phyloP scores from a whole-genome alignment of 495 filamentous ascomycete species.

The Recurvomyces mirabilis region DNA sequence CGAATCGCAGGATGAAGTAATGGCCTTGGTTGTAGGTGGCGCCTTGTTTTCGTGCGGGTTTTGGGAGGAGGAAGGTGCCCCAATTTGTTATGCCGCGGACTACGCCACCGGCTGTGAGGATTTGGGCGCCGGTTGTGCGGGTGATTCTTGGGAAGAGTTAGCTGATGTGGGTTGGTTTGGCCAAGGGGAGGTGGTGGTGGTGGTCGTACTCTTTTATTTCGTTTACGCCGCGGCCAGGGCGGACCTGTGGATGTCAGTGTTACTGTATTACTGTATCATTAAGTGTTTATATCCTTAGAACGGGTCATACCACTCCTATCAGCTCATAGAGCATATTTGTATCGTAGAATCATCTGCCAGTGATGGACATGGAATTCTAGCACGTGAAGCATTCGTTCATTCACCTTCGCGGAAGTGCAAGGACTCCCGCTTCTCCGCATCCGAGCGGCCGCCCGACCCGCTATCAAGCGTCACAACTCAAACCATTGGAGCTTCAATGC shows the following conservation, averaged over 20 bases:
- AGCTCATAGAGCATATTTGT: conserved; percentile 87
- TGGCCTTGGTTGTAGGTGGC: conserved; percentile 69
- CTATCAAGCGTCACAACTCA: neutral
- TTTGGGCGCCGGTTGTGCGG: conserved; percentile 66
- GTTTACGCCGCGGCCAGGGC: conserved; percentile 60
- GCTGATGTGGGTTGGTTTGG: neutral
- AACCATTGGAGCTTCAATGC: conserved; percentile 1
- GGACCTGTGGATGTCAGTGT: conserved; percentile 50
- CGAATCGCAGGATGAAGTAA: conserved; percentile 97
- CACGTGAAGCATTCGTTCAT: no score
- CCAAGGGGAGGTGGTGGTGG: conserved; percentile 4
- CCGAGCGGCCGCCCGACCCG: neutral
- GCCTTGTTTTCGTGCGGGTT: conserved; percentile 60
- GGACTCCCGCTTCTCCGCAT: no score
- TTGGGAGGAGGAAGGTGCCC: conserved; percentile 79
- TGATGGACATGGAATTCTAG: no score
- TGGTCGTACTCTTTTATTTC: conserved; percentile 83
- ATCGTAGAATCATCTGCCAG: conserved; percentile 2
- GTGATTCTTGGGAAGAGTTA: conserved; percentile 54
- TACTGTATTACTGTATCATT: neutral
- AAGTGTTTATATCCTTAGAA: neutral
- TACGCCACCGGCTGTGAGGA: conserved; percentile 78
- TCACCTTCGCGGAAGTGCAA: no score
- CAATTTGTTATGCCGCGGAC: conserved; percentile 89
- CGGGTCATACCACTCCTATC: conserved; percentile 75